Conservation (phyloP, 2,329 filamentous ascomycete genomes). For the Lachnellula hyalina region DNA sequence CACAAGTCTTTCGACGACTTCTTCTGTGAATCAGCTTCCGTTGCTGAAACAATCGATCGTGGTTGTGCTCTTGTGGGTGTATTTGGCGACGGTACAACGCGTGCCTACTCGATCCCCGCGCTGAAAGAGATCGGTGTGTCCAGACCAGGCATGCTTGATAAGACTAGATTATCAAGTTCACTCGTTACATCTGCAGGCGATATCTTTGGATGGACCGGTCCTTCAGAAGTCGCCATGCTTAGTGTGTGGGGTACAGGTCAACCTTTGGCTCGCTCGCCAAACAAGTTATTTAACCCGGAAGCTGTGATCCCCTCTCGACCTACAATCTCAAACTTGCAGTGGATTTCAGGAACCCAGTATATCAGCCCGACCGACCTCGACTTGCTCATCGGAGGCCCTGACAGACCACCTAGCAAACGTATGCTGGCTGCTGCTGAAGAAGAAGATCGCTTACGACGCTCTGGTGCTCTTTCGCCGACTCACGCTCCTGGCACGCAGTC, state of each 20-base stretch:
- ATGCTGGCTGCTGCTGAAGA: conserved; percentile 76
- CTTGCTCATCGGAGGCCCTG: conserved; percentile 80
- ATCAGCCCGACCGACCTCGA: conserved; percentile 85
- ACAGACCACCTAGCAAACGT: conserved; percentile 80
- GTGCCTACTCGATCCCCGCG: conserved; percentile 80
- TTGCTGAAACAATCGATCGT: conserved; percentile 68
- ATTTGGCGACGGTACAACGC: conserved; percentile 75
- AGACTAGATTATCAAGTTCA: conserved; percentile 63
- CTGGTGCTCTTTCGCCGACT: conserved; percentile 32
- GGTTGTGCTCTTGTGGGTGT: conserved; percentile 77
- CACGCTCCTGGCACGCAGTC: conserved; percentile 25
- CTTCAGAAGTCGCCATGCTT: conserved; percentile 78
- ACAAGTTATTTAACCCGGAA: conserved; percentile 74
- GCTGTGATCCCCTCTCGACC: conserved; percentile 72
- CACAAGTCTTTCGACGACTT: conserved; percentile 80
- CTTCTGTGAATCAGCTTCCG: conserved; percentile 73
- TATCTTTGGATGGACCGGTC: conserved; percentile 82
- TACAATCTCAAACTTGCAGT: conserved; percentile 92
- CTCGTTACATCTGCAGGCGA: conserved; percentile 73
- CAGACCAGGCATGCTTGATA: conserved; percentile 65
- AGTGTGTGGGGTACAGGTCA: conserved; percentile 77
- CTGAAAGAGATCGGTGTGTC: conserved; percentile 76
- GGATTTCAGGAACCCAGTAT: conserved; percentile 93
- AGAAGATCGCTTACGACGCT: conserved; percentile 59
- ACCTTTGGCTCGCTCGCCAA: conserved; percentile 55